Evolutionary conservation across 2,329 filamentous ascomycete genomes (phyloP).

Genomic region (Colletotrichum trifolii): DNA sequence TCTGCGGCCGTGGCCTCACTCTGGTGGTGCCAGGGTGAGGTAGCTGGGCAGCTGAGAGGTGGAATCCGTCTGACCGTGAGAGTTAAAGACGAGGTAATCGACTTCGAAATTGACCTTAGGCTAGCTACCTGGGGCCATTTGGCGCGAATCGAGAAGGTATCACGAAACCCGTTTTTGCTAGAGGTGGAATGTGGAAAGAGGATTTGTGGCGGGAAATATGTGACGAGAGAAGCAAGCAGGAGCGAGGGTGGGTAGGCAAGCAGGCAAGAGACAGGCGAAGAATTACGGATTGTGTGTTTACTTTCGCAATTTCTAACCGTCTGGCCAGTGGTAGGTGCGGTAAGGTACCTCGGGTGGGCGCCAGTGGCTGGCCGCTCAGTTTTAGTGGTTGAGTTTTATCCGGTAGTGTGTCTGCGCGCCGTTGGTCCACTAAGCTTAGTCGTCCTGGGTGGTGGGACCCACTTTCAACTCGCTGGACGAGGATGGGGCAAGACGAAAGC

Average conservation of each 20-base stretch:
- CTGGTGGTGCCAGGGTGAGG: neutral
- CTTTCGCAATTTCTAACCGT: conserved; percentile 30
- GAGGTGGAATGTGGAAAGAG: conserved; percentile 14
- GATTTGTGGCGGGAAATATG: conserved; percentile 15
- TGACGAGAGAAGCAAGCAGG: conserved; percentile 21
- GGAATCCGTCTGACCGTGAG: conserved; percentile 17
- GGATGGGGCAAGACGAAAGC: conserved; percentile 1
- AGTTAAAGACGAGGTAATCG: conserved; percentile 12
- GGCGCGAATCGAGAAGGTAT: conserved; percentile 14
- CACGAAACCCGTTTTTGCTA: conserved; percentile 23
- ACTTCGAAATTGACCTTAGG: conserved; percentile 12
- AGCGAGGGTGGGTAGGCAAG: neutral
- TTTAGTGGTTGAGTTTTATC: conserved; percentile 3
- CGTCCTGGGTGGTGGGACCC: neutral
- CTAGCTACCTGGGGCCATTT: neutral
- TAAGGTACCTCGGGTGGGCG: conserved; percentile 8
- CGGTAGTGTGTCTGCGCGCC: neutral
- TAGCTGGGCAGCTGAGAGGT: neutral
- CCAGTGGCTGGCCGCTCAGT: conserved; percentile 13
- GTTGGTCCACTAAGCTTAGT: conserved; percentile 3
- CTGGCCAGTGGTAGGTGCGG: neutral
- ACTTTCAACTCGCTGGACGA: conserved; percentile 11
- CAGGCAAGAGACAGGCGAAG: conserved; percentile 4
- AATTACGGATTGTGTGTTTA: conserved; percentile 35
- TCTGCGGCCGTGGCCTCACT: conserved; percentile 16